These are phyloP conservation scores for Cystofilobasidium capitatum DNA, from an alignment of 768 basidiomycete genomes.

Conservation along the genomic window DNA sequence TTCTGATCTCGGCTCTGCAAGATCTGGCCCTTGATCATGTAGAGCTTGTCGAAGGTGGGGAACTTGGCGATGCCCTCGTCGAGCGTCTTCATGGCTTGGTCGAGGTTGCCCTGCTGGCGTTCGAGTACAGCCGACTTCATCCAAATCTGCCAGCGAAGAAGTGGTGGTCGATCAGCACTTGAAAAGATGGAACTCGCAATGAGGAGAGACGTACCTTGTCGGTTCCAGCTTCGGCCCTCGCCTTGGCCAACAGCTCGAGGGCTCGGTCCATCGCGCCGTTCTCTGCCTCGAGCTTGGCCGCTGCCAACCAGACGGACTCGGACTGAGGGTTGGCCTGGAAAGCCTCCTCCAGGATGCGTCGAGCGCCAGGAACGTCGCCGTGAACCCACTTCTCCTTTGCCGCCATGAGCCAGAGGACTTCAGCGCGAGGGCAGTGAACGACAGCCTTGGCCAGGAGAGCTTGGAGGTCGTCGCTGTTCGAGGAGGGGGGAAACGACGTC, in stretches of 20 bases:
- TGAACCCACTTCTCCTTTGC: conserved; percentile 94
- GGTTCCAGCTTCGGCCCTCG: conserved; percentile 81
- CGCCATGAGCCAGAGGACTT: conserved; percentile 94
- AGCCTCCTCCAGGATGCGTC: conserved; percentile 74
- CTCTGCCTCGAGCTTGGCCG: conserved; percentile 92
- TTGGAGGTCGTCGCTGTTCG: conserved; percentile 61
- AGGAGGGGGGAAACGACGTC: neutral
- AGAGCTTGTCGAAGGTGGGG: conserved; percentile 80
- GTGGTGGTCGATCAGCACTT: conserved; percentile 8
- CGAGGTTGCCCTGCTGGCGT: conserved; percentile 68
- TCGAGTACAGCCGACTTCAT: conserved; percentile 98
- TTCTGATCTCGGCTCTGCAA: conserved; percentile 51
- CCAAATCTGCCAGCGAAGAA: conserved; percentile 67
- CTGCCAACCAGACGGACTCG: conserved; percentile 95
- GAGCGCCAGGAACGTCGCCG: conserved; percentile 82
- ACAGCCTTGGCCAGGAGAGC: conserved; percentile 74
- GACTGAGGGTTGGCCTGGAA: conserved; percentile 94
- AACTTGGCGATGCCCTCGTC: conserved; percentile 68
- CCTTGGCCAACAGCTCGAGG: conserved; percentile 73
- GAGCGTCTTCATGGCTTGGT: conserved; percentile 64
- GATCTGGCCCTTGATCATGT: conserved; percentile 97
- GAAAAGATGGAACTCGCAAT: neutral
- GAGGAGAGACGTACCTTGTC: conserved; percentile 55
- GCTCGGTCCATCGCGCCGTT: conserved; percentile 84
- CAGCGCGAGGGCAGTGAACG: conserved; percentile 84